A percentile compares a stretch with the other conserved stretches of the same genome.
These are phyloP conservation scores for Exutisphaerella laricina DNA, from an alignment of 2,329 filamentous ascomycete genomes.

Conservation along the genomic window DNA sequence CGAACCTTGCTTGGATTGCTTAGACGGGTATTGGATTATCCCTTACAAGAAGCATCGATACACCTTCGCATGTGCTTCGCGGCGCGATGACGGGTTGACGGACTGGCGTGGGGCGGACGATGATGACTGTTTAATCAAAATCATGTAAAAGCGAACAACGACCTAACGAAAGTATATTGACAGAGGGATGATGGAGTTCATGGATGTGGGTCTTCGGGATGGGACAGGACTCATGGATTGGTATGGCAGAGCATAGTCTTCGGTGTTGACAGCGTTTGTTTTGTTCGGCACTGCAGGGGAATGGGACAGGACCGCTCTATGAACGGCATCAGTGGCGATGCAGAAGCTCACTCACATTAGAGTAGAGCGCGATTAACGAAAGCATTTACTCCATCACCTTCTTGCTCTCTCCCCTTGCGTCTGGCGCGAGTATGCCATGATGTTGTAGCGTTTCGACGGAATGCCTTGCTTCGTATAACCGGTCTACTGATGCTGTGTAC, in stretches of 20 bases:
- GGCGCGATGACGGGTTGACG: background rate
- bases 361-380: no score
- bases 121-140: background rate
- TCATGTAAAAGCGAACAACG: constrained; percentile 3
- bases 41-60: background rate
- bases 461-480: no score
- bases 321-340: no score
- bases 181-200: background rate
- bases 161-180: constrained; percentile 1
- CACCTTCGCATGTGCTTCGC: background rate
- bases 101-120: background rate
- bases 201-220: background rate
- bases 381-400: no score
- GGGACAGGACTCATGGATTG: background rate
- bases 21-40: constrained; percentile 1
- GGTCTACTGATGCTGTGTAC: no score
- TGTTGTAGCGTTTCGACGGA: no score
- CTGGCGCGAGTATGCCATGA: no score
- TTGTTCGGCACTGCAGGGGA: no score
- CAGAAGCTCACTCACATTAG: no score
- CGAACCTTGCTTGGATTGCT: constrained; percentile 1
- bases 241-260: background rate
- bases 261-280: no score
- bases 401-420: no score
- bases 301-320: no score